phyloP scores from a whole-genome alignment of 2,329 filamentous ascomycete genomes.

The Fusarium bactridioides region DNA sequence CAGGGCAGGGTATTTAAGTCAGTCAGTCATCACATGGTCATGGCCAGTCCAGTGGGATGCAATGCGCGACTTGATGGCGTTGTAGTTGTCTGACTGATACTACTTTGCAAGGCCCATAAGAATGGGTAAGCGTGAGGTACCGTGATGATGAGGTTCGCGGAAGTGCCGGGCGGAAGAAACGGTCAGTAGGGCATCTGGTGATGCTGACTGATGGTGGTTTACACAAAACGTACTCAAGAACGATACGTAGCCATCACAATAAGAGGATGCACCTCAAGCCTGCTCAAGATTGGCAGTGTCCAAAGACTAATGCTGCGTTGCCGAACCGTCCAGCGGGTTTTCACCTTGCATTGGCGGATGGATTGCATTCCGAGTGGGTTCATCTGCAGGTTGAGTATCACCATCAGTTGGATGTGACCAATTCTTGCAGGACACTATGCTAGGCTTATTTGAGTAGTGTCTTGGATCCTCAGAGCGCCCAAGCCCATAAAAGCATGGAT shows the following conservation, averaged over 20 bases:
- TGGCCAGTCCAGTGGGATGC: slow-evolving; percentile 28
- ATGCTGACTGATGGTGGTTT: slow-evolving; percentile 32
- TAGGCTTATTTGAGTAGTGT: slow-evolving; percentile 31
- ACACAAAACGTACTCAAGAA: neutral
- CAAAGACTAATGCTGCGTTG: slow-evolving; percentile 27
- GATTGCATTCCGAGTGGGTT: slow-evolving; percentile 23
- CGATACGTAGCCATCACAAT: neutral
- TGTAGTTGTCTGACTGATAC: slow-evolving; percentile 32
- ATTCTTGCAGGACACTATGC: slow-evolving; percentile 24
- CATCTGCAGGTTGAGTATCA: slow-evolving; percentile 26
- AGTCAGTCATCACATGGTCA: slow-evolving; percentile 33
- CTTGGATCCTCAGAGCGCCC: slow-evolving; percentile 12
- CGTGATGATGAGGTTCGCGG: neutral
- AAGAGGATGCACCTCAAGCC: slow-evolving; percentile 28
- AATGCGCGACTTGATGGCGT: slow-evolving; percentile 28
- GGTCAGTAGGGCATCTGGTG: slow-evolving; percentile 15
- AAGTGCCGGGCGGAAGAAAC: slow-evolving; percentile 23
- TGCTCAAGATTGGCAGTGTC: slow-evolving; percentile 15
- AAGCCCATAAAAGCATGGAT: slow-evolving; percentile 10
- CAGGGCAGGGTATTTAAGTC: slow-evolving; percentile 14
- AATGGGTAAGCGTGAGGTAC: slow-evolving; percentile 7
- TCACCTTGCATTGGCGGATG: slow-evolving; percentile 25
- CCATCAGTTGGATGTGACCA: slow-evolving; percentile 31
- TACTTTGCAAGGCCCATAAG: slow-evolving; percentile 8
- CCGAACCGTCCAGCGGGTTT: slow-evolving; percentile 33